These are phyloP conservation scores for Aspergillus phoenicis DNA, from an alignment of 2,329 filamentous ascomycete genomes.

Conservation along the genomic window DNA sequence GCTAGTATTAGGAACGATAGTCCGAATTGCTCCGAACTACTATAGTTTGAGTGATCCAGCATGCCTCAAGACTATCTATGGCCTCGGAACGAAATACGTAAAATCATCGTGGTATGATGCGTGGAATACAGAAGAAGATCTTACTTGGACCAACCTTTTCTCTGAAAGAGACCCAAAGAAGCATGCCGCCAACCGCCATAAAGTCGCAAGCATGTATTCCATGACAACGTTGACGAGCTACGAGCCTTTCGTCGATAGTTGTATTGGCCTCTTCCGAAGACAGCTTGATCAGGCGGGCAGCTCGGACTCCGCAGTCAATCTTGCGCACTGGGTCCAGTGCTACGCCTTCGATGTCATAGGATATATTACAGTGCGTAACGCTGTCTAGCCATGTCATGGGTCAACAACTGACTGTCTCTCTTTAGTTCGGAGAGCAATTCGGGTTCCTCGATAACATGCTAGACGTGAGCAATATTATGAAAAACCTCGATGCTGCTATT, in stretches of 20 bases:
- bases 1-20: slow-evolving; percentile 9
- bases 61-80: slow-evolving; percentile 48
- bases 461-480: too few relatives aligned
- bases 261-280: slow-evolving; percentile 45
- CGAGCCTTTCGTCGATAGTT: slow-evolving; percentile 54
- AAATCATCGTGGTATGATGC: slow-evolving; percentile 44
- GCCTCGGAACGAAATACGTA: slow-evolving; percentile 41
- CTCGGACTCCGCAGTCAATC: slow-evolving; percentile 36
- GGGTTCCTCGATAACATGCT: slow-evolving; percentile 23
- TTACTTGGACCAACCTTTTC: too few relatives aligned
- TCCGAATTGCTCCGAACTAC: slow-evolving; percentile 53
- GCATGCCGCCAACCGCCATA: too few relatives aligned
- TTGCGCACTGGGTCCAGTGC: slow-evolving; percentile 42
- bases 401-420: too few relatives aligned
- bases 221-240: slow-evolving; percentile 54
- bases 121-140: slow-evolving; percentile 28
- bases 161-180: too few relatives aligned
- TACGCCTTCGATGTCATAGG: slow-evolving; percentile 52
- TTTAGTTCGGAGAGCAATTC: too few relatives aligned
- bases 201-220: slow-evolving; percentile 42
- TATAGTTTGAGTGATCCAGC: slow-evolving; percentile 50
- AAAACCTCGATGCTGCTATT: too few relatives aligned
- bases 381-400: too few relatives aligned
- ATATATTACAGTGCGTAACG: slow-evolving; percentile 43
- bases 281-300: slow-evolving; percentile 44